These are phyloP conservation scores for Raddia guianensis DNA, from an alignment of 176 grass and related monocot genomes.

Conservation along the genomic window DNA sequence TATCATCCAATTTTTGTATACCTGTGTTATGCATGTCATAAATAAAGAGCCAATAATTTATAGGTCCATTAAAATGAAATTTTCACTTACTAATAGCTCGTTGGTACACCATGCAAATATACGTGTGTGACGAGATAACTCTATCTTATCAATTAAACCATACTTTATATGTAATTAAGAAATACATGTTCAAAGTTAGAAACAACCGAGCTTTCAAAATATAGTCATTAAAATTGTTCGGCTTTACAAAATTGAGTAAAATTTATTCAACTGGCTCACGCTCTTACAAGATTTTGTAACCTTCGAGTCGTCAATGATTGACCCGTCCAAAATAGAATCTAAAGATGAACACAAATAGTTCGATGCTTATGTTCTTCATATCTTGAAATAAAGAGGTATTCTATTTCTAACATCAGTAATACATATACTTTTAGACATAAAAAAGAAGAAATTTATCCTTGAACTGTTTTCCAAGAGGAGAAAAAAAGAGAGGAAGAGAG, in stretches of 20 bases:
- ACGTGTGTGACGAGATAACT: not conserved
- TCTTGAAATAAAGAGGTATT: not conserved
- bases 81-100: not conserved
- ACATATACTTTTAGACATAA: too few species aligned
- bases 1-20: too few species aligned
- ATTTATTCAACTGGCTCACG: not conserved
- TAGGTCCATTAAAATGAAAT: not conserved
- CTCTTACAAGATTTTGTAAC: not conserved
- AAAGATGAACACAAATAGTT: not conserved
- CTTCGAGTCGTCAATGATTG: too few species aligned
- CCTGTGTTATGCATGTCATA: not conserved
- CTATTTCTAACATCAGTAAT: not conserved
- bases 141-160: accelerated
- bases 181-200: not conserved
- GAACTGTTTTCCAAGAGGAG: not conserved
- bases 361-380: not conserved
- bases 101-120: not conserved
- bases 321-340: not conserved
- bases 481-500: not conserved
- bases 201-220: not conserved
- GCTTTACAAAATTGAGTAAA: not conserved
- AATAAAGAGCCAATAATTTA: not conserved
- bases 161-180: not conserved
- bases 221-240: not conserved
- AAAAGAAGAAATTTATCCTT: not conserved